phyloP scores from a whole-genome alignment of 2,329 filamentous ascomycete species.

The Rugonectria rugulosa region DNA sequence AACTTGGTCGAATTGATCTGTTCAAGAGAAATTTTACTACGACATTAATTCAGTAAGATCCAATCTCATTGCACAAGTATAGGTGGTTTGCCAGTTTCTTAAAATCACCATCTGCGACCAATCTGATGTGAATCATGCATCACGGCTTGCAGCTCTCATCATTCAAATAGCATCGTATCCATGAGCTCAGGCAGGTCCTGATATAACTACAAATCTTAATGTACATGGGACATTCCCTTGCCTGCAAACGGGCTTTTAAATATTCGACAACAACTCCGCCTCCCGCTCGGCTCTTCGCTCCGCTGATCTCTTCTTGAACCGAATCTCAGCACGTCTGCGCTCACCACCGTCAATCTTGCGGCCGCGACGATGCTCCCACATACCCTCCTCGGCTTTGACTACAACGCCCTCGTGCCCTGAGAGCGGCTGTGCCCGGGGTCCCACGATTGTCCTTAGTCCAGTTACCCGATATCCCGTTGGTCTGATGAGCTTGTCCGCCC shows the following conservation, averaged over 20 bases:
- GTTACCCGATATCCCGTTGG: constrained; percentile 67
- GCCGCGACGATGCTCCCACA: constrained; percentile 90
- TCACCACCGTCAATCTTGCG: constrained; percentile 97
- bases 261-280: constrained; percentile 45
- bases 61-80: too few relatives aligned
- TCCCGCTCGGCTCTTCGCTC: constrained; percentile 76
- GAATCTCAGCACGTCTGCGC: constrained; percentile 83
- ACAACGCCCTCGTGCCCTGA: constrained; percentile 70
- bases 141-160: constrained; percentile 1
- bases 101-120: background rate
- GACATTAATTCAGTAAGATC: too few relatives aligned
- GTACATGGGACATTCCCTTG: constrained; percentile 34
- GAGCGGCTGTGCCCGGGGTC: constrained; percentile 75
- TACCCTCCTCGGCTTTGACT: constrained; percentile 79
- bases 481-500: constrained; percentile 33
- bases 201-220: constrained; percentile 43
- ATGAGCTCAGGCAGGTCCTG: constrained; percentile 28
- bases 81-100: too few relatives aligned
- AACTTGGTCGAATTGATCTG: too few relatives aligned
- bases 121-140: background rate
- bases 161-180: too few relatives aligned
- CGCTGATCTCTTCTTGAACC: constrained; percentile 83
- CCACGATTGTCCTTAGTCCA: constrained; percentile 73
- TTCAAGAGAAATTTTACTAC: too few relatives aligned
- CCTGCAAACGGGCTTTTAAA: constrained; percentile 38